Conservation (phyloP, 495 filamentous ascomycete genomes). For the Tricharina praecox region DNA sequence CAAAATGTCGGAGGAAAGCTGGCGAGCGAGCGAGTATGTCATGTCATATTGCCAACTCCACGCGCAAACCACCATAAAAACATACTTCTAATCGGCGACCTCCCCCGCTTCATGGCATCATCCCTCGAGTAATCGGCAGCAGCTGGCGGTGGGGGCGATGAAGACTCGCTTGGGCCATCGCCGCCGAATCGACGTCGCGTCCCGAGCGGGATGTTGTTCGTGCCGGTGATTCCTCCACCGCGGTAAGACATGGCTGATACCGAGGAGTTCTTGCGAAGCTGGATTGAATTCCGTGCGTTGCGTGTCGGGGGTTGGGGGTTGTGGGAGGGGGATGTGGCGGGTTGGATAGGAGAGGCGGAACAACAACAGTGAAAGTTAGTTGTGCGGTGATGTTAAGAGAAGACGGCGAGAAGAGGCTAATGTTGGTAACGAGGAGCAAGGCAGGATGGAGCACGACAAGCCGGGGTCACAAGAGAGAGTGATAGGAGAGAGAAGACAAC, state of each 20-base stretch:
- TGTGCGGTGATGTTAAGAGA: background rate
- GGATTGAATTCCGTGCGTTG: no score
- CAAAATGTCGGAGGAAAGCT: no score
- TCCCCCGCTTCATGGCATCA: slow-evolving; percentile 20
- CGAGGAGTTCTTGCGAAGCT: no score
- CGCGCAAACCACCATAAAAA: background rate
- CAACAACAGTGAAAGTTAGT: background rate
- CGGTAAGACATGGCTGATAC: slow-evolving; percentile 28
- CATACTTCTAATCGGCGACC: slow-evolving; percentile 22
- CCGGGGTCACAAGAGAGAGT: no score
- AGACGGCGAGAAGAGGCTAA: no score
- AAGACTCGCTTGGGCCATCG: slow-evolving; percentile 34
- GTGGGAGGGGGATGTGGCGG: background rate
- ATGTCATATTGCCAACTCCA: background rate
- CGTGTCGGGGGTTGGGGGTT: no score
- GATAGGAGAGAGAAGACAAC: no score
- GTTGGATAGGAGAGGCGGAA: no score
- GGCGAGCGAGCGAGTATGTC: background rate
- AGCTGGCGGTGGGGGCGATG: slow-evolving; percentile 14
- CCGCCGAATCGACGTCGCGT: slow-evolving; percentile 68
- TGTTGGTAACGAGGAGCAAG: background rate
- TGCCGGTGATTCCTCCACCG: slow-evolving; percentile 68
- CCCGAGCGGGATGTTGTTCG: slow-evolving; percentile 93
- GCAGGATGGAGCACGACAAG: background rate
- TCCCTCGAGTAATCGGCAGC: slow-evolving; percentile 7